These are phyloP conservation scores for Neurospora terricola DNA, from an alignment of 495 filamentous ascomycete genomes.

Conservation along the genomic window DNA sequence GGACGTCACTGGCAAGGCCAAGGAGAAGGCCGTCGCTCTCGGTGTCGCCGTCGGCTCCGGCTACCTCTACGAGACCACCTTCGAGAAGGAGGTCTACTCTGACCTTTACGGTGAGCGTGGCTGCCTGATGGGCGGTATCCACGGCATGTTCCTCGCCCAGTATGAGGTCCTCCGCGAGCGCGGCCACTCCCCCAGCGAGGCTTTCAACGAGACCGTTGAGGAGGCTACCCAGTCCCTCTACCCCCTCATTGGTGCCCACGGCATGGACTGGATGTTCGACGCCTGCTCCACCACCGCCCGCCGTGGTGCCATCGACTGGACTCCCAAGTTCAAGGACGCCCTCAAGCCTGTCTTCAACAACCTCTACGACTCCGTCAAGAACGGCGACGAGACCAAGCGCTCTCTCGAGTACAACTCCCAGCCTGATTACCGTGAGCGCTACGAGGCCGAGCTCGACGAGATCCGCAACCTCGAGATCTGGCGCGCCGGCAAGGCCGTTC, in stretches of 20 bases:
- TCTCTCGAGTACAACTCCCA: constrained; percentile 92
- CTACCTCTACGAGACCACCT: constrained; percentile 99
- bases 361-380: constrained; percentile 83
- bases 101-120: constrained; percentile 99
- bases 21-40: constrained; percentile 95
- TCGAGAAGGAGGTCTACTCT: constrained; percentile 99
- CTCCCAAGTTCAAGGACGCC: constrained; percentile 82
- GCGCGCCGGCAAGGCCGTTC: constrained; percentile 94
- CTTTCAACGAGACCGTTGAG: constrained; percentile 99
- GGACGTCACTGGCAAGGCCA: constrained; percentile 93
- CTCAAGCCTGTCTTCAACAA: constrained; percentile 97
- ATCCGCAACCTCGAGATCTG: constrained; percentile 97
- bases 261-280: constrained; percentile 99
- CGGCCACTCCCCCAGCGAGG: constrained; percentile 93
- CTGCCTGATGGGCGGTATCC: constrained; percentile 99
- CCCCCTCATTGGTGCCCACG: constrained; percentile 89
- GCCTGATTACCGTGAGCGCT: constrained; percentile 89
- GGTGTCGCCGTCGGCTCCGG: constrained; percentile 93
- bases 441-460: constrained; percentile 92
- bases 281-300: constrained; percentile 98
- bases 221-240: constrained; percentile 97
- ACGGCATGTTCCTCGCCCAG: constrained; percentile 99
- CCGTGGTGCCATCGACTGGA: constrained; percentile 98
- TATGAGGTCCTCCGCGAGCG: constrained; percentile 99
- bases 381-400: constrained; percentile 85